Evolutionary conservation across 352 stramenopile species (phyloP), one percentile per base, ranked within the genome.

Genomic region (Globisporangium nunn): DNA sequence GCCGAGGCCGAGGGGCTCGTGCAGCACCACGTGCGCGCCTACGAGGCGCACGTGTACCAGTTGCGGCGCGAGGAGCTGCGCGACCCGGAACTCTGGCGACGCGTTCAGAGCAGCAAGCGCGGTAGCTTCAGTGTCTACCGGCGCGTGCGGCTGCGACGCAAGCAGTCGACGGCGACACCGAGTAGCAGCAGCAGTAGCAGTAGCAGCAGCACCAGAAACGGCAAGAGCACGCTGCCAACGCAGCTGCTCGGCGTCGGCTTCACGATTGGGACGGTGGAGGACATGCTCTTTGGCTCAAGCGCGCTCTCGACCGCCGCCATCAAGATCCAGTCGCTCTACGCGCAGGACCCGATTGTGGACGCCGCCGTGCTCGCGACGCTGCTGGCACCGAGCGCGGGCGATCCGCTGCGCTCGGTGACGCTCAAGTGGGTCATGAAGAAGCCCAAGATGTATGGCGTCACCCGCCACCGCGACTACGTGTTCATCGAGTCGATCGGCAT

Each of bases 241-340:
- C 58, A 64, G 49, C 60, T 88, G 61, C 37, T 66, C 11, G 60
- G 60, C n/a, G 30, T 66, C 15, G 60, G 60, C 33, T 62, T 62
- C 41, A 56, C 56, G 11, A 29, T 62, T 33, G 58, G 58, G 28
- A 65, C 62, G 33, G 48, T 68, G 11, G 62, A 68, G n/a, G 62
- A 68, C 52, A 62, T 68, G 46, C 50, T 68, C 31, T 68, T 61
- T 15, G 62, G 62, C 33, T 47, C 59, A 14, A 43, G 56, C 30
- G 58, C 57, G 30, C 44, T 45, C 23, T 39, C 62, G 17, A 68
- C 57, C 10, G 57, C 62, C 14, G 48, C 48, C 30, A 56, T 68
- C 58, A 68, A 64, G 62, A 68, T 68, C 31, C 52, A 61, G 52
- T 61, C 62, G 18, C 48, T 56, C 8, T 66, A 68, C 53, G 44